Base-by-base conservation (phyloP, 768 basidiomycete genomes). In the Tylopilus felleus region DNA sequence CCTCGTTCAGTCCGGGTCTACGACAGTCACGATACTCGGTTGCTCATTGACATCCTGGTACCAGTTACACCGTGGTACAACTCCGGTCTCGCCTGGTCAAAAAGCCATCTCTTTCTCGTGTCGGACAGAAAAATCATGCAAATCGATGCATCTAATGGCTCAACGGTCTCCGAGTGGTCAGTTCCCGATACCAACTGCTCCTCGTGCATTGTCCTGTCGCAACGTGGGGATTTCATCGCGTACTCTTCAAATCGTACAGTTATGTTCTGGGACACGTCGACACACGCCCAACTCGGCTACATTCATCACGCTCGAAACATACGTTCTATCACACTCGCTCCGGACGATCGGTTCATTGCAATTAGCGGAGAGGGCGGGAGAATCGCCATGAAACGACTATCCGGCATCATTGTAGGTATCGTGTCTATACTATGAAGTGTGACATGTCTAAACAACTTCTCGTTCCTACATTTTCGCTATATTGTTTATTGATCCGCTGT, bases 71-170 rank as follows among this genome's bases (percentile, higher is more conserved):
- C 29, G 1, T 4, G 0, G 1, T 16, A 5, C 36, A 59, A 55
- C 33, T 3, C 27, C 1, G 49, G 55, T 42, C 54, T 60, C 5
- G 10, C 45, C 17, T 59, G 58, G 58, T 40, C 7, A 3, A 29
- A 23, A 19, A 8, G 44, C 10, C 25, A 58, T 1, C 35, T 60
- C 22, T 28, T 53, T 4, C 27, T 52, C 13, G 5, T 50, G 9
- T 39, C 51, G 8, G 8, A 17, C 0, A 2, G n/a, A 8, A n/a
- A 19, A 33, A 52, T 56, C 29, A 49, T 35, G 17, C 27, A 19
- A 36, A 6, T 56, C 16, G 43, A 56, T 1, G 23, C 39, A 14
- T 38, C 21, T 5, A 49, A 28, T 0, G 55, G 51, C 3, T 49
- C 43, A 16, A 0, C 5, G 7, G 16, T 56, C 33, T 27, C 33